Conservation (phyloP, 2,329 filamentous ascomycete genomes). For the Chrysoporthe austroafricana region DNA sequence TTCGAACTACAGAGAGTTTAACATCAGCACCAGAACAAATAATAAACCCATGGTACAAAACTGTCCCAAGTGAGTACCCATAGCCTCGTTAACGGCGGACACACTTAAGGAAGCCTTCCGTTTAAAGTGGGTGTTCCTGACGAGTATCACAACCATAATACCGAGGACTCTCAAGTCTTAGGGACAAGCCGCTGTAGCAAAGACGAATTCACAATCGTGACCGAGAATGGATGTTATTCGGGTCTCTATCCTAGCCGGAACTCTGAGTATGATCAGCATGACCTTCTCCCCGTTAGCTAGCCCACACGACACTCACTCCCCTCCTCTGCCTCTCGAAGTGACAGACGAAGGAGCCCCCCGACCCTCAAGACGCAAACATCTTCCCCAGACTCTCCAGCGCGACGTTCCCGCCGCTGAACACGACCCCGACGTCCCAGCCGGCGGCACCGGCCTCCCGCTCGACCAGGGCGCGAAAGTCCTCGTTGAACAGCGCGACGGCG, state of each 20-base stretch:
- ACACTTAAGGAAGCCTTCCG: not conserved
- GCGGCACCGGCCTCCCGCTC: constrained; percentile 70
- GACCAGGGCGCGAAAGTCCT: constrained; percentile 76
- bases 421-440: constrained; percentile 72
- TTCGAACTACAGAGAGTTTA: not conserved
- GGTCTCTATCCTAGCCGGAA: not conserved
- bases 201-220: not conserved
- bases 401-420: constrained; percentile 65
- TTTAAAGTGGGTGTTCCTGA: not conserved
- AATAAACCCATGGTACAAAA: not conserved
- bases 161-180: no score
- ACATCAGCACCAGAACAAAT: not conserved
- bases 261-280: not conserved
- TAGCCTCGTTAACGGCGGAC: not conserved
- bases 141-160: no score
- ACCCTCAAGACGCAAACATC: constrained; percentile 46
- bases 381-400: constrained; percentile 56
- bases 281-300: not conserved
- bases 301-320: not conserved
- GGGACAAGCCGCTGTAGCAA: no score
- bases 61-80: not conserved
- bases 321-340: not conserved
- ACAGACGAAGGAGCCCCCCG: not conserved
- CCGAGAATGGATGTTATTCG: not conserved
- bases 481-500: constrained; percentile 81